Evolutionary conservation across 176 grass and related monocot species (phyloP).

Genomic region (barley (Hordeum vulgare)): MorexV3_pseudomolecules_assembly NC_058524.1:175959644-175960143

Average conservation of each 20-base stretch:
- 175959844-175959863: not conserved
- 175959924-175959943: too few species aligned
- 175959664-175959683: constrained; percentile 32
- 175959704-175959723: constrained; percentile 23
- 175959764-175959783: constrained; percentile 3
- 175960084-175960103: too few species aligned
- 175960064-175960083: too few species aligned
- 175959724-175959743: constrained; percentile 47
- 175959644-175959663: constrained; percentile 25
- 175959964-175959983: too few species aligned
- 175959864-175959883: not conserved
- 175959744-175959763: constrained; percentile 8
- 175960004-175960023: too few species aligned
- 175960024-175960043: too few species aligned
- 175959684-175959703: not conserved
- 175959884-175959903: not conserved
- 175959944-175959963: too few species aligned
- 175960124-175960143: too few species aligned
- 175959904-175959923: not conserved
- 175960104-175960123: too few species aligned
- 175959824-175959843: not conserved
- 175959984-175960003: too few species aligned
- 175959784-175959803: not conserved
- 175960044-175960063: too few species aligned
- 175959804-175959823: not conserved